Base-by-base conservation (phyloP, 73 alveolate species). In the Stentor roeselii region DNA sequence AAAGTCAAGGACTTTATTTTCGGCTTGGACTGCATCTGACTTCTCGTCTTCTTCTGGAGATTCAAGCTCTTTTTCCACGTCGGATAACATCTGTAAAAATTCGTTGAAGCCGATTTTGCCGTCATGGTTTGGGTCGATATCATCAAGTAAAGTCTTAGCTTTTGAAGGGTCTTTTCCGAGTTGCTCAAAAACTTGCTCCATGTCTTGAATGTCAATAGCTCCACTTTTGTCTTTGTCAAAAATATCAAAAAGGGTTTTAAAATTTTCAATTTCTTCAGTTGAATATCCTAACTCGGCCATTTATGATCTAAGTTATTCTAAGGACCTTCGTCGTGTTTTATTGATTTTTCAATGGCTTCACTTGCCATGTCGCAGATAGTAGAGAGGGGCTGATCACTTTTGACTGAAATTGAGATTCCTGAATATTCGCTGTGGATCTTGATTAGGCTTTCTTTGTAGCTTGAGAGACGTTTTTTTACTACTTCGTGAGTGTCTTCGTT, bases 221-320 rank as follows among this genome's bases (percentile, higher is more conserved):
- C 95, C 95, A 3, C 59, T 3, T 78, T 76, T 80, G 37, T 89
- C 92, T 75, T 86, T 89, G 59, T 89, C 95, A 75, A 89, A 89
- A 11, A 89, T 78, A 42, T 89, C 95, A 86, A 89, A 89, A 76
- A 89, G 86, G 82, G 82, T 90, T 78, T 59, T 89, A 1, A 89
- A 50, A 41, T 86, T 86, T 50, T 89, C 76, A 36, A 89, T 75
- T 61, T 89, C 94, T n/a, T 89, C 94, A 14, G 85, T 89, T 32
- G 90, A n/a, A n/a, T n/a, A n/a, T n/a, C n/a, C n/a, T n/a, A n/a
- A n/a, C n/a, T n/a, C n/a, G n/a, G n/a, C n/a, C n/a, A n/a, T n/a
- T n/a, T n/a, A n/a, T n/a, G n/a, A n/a, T n/a, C n/a, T n/a, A n/a
- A n/a, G n/a, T n/a, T n/a, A n/a, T n/a, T n/a, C n/a, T n/a, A n/a